A percentile compares a stretch with the other conserved stretches of the same genome.
Conservation (phyloP, 176 grass and related monocot species). For the Panicum miliaceum region DNA sequence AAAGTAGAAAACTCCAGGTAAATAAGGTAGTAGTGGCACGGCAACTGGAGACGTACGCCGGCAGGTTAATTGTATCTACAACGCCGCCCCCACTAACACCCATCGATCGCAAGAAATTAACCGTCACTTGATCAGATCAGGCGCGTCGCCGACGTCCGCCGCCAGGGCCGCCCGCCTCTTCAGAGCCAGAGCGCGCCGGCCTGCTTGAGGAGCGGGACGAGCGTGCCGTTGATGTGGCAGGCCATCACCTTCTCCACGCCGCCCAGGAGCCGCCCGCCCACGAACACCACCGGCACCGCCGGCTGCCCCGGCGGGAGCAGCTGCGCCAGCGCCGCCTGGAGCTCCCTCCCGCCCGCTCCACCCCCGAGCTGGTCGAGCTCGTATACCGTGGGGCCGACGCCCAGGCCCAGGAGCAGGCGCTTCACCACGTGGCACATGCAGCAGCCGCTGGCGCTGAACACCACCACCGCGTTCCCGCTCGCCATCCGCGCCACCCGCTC, state of each 20-base stretch:
- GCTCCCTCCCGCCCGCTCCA: slow-evolving; percentile 48
- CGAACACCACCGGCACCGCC: slow-evolving; percentile 79
- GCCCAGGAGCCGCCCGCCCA: slow-evolving; percentile 83
- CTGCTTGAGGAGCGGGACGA: slow-evolving; percentile 98
- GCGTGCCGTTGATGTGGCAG: slow-evolving; percentile 96
- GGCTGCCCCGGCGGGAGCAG: slow-evolving; percentile 55
- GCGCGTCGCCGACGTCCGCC: no score
- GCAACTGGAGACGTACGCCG: no score
- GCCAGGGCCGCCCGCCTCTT: no score
- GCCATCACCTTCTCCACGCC: slow-evolving; percentile 95
- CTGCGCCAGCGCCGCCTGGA: slow-evolving; percentile 73
- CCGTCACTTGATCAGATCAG: no score
- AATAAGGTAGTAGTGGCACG: no score
- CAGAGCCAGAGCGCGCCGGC: slow-evolving; percentile 97
- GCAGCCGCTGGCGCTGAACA: slow-evolving; percentile 88
- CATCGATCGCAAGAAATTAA: no score
- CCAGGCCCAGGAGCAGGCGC: slow-evolving; percentile 82
- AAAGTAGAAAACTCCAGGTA: no score
- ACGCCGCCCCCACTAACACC: no score
- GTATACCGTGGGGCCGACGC: slow-evolving; percentile 85
- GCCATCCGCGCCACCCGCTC: slow-evolving; percentile 82
- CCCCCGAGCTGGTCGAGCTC: slow-evolving; percentile 72
- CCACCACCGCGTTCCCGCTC: slow-evolving; percentile 82
- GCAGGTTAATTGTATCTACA: no score
- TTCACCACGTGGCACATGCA: slow-evolving; percentile 99